Evolutionary conservation across 345 rosid species (phyloP).

Genomic region (Pelargonium nanum): DNA sequence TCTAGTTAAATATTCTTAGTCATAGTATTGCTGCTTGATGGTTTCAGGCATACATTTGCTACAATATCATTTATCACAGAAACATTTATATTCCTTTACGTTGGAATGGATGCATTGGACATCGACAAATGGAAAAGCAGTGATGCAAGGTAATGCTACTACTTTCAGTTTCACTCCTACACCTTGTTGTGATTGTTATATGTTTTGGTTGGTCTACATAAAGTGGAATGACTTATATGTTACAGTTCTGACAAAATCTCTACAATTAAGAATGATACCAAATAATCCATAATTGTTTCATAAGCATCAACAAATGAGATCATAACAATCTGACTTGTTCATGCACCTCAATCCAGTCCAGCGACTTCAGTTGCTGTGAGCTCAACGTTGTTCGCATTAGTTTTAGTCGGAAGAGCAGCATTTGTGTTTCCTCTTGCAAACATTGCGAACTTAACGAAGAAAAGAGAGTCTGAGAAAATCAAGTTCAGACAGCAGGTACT

Average conservation of each 20-base stretch:
- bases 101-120: slow-evolving; percentile 64
- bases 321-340: not conserved
- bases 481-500: slow-evolving; percentile 45
- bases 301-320: too few relatives aligned
- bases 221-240: not conserved
- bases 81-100: slow-evolving; percentile 58
- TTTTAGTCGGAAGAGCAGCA: slow-evolving; percentile 54
- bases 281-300: too few relatives aligned
- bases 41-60: slow-evolving; percentile 68
- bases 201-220: not conserved
- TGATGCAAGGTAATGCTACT: slow-evolving; percentile 30
- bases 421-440: slow-evolving; percentile 52
- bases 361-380: slow-evolving; percentile 43
- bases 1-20: not conserved
- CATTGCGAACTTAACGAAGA: slow-evolving; percentile 28
- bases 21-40: slow-evolving; percentile 8
- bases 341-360: slow-evolving; percentile 21
- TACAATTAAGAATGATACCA: too few relatives aligned
- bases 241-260: too few relatives aligned
- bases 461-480: slow-evolving; percentile 21
- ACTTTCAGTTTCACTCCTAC: not conserved
- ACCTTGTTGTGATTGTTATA: not conserved
- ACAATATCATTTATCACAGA: slow-evolving; percentile 63
- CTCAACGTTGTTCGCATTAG: slow-evolving; percentile 34
- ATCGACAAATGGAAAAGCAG: slow-evolving; percentile 50